Base-by-base conservation (phyloP, 805 yeast species). In the Yarrowia sp. region DNA sequence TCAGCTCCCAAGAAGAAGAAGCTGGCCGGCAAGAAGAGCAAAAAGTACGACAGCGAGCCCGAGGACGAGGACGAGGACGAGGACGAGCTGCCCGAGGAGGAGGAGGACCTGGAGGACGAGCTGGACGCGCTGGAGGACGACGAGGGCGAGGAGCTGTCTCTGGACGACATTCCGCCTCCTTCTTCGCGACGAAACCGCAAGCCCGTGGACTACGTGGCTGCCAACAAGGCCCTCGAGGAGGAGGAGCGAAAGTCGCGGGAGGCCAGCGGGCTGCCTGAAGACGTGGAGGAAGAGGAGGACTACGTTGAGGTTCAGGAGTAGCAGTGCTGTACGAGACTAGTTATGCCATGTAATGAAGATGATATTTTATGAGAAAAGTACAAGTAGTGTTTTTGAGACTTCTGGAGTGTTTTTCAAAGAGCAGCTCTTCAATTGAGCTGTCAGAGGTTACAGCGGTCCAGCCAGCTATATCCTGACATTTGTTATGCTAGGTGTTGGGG, bases 111-210 rank as follows among this genome's bases (percentile, higher is more conserved):
- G 14, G 81, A 77, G 5, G 84, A 76, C 16, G 84, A 79, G 40
- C 86, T 81, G 41, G 88, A 83, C 43, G 92, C 86, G 22, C 91
- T 87, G 15, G 92, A 87, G 32, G 95, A 90, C 43, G 97, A 90
- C 73, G 94, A 89, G 74, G 81, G 91, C 72, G 83, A 84, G 43
- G 97, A 89, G 78, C 90, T 92, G 72, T 97, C 91, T 75, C 82
- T 89, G 48, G 81, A 92, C 48, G 92, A 92, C 76, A 92, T 92
- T 72, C 83, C 89, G n/a, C 79, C 79, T 16, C 52, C 52, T 10
- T 80, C 86, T 16, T 95, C 96, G 14, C 84, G 97, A 79, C 90
- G 97, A 82, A 92, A 97, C 8, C 86, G 98, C 73, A 89, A 88
- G 75, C 89, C 89, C 19, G 89, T 93, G 73, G 97, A 92, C 79